Evolutionary conservation across 2,329 filamentous ascomycete genomes (phyloP).

Genomic region (Thelonectria olida): DNA sequence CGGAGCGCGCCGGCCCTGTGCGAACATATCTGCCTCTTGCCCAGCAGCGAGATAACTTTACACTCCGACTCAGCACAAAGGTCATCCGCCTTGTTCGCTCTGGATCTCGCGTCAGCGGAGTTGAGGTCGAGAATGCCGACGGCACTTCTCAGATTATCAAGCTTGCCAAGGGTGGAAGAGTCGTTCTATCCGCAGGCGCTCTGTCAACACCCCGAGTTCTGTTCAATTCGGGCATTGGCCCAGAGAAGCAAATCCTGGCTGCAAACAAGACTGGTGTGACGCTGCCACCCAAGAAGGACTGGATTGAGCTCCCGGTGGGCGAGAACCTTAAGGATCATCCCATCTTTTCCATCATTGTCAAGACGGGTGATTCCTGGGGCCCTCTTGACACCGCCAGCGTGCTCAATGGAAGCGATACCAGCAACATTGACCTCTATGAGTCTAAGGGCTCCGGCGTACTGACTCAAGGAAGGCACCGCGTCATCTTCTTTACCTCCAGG

Average conservation of each 20-base stretch:
- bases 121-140: conserved; percentile 66
- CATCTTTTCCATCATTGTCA: conserved; percentile 45
- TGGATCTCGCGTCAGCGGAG: conserved; percentile 68
- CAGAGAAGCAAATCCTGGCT: conserved; percentile 64
- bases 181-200: conserved; percentile 72
- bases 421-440: conserved; percentile 72
- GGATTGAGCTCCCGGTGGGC: conserved; percentile 67
- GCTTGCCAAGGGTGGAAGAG: conserved; percentile 67
- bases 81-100: conserved; percentile 71
- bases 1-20: conserved; percentile 74
- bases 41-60: conserved; percentile 68
- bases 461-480: conserved; percentile 70
- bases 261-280: conserved; percentile 59
- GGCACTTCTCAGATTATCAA: conserved; percentile 65
- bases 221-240: conserved; percentile 68
- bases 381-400: conserved; percentile 54
- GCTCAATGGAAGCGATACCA: conserved; percentile 54
- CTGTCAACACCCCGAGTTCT: conserved; percentile 75
- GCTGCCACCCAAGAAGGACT: conserved; percentile 59
- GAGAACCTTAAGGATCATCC: conserved; percentile 65
- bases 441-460: conserved; percentile 65
- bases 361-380: conserved; percentile 29
- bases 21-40: conserved; percentile 74
- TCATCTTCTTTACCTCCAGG: conserved; percentile 65
- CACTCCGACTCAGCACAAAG: conserved; percentile 69